Evolutionary conservation across 805 yeast genomes (phyloP).

Genomic region (Jamesozyma rosinii): DNA sequence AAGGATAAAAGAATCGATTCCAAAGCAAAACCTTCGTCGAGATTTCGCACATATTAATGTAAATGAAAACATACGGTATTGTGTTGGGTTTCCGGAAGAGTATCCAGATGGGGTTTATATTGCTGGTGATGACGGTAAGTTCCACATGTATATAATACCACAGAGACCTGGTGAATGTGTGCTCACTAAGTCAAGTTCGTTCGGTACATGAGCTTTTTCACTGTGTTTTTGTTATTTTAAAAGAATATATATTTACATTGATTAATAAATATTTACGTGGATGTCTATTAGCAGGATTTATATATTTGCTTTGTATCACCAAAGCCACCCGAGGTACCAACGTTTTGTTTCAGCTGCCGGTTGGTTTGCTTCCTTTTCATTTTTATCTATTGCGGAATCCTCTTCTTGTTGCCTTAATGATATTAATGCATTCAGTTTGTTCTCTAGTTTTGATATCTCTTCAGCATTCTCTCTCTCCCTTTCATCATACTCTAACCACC

Average conservation of each 20-base stretch:
- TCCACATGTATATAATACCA: slow-evolving; percentile 24
- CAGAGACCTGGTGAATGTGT: slow-evolving; percentile 22
- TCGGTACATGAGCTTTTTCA: neutral
- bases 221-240: neutral
- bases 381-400: neutral
- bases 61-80: slow-evolving; percentile 12
- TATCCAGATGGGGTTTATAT: slow-evolving; percentile 23
- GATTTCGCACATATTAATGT: slow-evolving; percentile 26
- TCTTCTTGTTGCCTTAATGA: neutral
- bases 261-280: neutral
- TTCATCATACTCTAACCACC: slow-evolving; percentile 24
- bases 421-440: slow-evolving; percentile 9
- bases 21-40: slow-evolving; percentile 24
- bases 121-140: slow-evolving; percentile 25
- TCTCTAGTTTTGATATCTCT: slow-evolving; percentile 15
- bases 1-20: slow-evolving; percentile 22
- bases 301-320: neutral
- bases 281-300: neutral
- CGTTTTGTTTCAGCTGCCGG: neutral
- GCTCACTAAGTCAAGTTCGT: slow-evolving; percentile 17
- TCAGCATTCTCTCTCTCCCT: slow-evolving; percentile 17
- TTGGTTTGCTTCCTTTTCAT: neutral
- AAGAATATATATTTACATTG: neutral
- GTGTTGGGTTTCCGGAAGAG: slow-evolving; percentile 29
- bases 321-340: neutral